Evolutionary conservation across 257 asterid genomes (phyloP).

Genomic region (Jacaranda mimosifolia): DNA sequence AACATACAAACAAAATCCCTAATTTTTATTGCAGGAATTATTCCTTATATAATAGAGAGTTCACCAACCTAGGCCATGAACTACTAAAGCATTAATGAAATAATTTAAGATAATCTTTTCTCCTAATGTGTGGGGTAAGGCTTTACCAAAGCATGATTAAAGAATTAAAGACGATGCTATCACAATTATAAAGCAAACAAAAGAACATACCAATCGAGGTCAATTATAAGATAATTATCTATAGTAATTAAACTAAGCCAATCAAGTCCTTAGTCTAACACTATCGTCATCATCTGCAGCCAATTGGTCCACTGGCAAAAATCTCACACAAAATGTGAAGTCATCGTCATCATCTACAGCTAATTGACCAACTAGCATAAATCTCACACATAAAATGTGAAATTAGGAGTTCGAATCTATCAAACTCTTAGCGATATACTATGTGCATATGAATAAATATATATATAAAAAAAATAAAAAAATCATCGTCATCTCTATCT

Average conservation of each 20-base stretch:
- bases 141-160: constrained; percentile 42
- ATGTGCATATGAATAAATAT: too few species aligned
- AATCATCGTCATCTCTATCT: constrained; percentile 31
- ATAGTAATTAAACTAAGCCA: constrained; percentile 23
- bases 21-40: constrained; percentile 28
- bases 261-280: background rate
- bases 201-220: constrained; percentile 40
- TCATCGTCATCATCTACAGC: too few species aligned
- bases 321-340: too few species aligned
- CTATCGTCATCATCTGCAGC: background rate
- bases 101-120: background rate
- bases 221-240: constrained; percentile 34
- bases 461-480: too few species aligned
- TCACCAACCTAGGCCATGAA: constrained; percentile 23
- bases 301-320: too few species aligned
- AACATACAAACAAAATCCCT: background rate
- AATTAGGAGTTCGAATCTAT: too few species aligned
- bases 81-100: constrained; percentile 20
- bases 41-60: background rate
- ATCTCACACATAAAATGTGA: too few species aligned
- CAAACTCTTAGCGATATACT: too few species aligned
- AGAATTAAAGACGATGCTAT: constrained; percentile 30
- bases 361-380: too few species aligned
- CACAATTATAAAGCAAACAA: constrained; percentile 29
- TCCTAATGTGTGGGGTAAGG: background rate